These are phyloP conservation scores for Pseudoturritis turrita DNA, from an alignment of 345 rosid species.

Conservation along the genomic window DNA sequence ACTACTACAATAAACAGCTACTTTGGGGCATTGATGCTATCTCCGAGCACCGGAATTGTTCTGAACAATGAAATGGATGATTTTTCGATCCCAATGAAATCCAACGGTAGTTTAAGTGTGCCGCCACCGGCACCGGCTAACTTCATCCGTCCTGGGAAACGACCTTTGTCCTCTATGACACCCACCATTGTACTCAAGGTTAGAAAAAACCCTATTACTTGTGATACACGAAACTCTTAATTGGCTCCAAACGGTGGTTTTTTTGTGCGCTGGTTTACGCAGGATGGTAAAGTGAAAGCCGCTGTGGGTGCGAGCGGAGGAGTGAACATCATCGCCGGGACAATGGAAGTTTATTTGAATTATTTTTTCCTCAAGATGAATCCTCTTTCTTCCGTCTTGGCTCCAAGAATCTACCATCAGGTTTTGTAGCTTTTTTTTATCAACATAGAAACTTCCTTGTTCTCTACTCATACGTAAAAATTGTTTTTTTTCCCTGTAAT, in stretches of 20 bases:
- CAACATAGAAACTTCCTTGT: neutral
- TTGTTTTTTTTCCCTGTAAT: neutral
- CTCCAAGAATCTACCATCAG: conserved; percentile 57
- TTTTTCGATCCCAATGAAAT: conserved; percentile 34
- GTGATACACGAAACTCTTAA: neutral
- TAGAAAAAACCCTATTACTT: neutral
- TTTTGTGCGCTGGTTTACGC: neutral
- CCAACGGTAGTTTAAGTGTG: too few species aligned
- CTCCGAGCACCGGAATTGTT: conserved; percentile 47
- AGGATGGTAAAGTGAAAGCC: conserved; percentile 44
- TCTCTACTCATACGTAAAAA: neutral
- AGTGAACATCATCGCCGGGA: conserved; percentile 40
- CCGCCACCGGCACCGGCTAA: conserved; percentile 43
- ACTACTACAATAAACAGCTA: conserved; percentile 42
- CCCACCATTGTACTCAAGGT: conserved; percentile 49
- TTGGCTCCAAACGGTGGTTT: neutral
- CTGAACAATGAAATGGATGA: conserved; percentile 64
- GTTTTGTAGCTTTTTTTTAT: conserved; percentile 15
- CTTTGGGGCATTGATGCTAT: conserved; percentile 41
- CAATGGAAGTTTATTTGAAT: conserved; percentile 42
- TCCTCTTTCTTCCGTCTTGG: conserved; percentile 44
- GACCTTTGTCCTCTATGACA: conserved; percentile 52
- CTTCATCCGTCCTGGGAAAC: conserved; percentile 42
- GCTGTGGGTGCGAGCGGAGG: conserved; percentile 59
- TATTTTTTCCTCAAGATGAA: conserved; percentile 42